Evolutionary conservation across 805 yeast species (phyloP).

Genomic region (Jamesozyma lodderae): DNA sequence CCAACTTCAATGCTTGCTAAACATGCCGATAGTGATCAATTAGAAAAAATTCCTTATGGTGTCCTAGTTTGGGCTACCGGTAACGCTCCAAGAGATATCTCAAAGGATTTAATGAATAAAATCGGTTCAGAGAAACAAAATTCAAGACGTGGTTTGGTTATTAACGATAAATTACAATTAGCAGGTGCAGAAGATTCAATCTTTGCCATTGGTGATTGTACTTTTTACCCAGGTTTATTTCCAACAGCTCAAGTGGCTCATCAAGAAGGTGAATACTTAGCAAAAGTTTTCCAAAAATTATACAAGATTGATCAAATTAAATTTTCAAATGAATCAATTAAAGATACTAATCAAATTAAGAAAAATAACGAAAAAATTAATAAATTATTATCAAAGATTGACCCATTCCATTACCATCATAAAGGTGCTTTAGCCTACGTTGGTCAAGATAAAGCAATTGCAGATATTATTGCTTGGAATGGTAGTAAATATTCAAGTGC

Average conservation of each 20-base stretch:
- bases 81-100: constrained; percentile 76
- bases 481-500: constrained; percentile 71
- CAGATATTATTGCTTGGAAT: constrained; percentile 61
- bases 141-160: constrained; percentile 83
- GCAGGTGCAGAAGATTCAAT: constrained; percentile 71
- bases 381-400: constrained; percentile 34
- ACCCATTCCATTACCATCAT: constrained; percentile 72
- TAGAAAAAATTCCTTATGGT: constrained; percentile 85
- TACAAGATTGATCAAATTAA: constrained; percentile 53
- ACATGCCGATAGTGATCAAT: constrained; percentile 47
- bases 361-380: constrained; percentile 40
- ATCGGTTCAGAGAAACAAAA: constrained; percentile 63
- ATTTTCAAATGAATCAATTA: constrained; percentile 21
- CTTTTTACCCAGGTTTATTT: constrained; percentile 75
- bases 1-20: constrained; percentile 60
- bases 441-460: constrained; percentile 89
- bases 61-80: constrained; percentile 97
- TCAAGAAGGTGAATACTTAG: constrained; percentile 83
- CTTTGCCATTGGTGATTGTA: constrained; percentile 91
- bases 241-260: constrained; percentile 98
- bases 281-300: constrained; percentile 56
- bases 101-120: constrained; percentile 54
- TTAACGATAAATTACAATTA: constrained; percentile 72
- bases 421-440: constrained; percentile 92
- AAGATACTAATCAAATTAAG: constrained; percentile 36